phyloP scores from a whole-genome alignment of 352 stramenopile species.

The Phytophthora kernoviae region DNA sequence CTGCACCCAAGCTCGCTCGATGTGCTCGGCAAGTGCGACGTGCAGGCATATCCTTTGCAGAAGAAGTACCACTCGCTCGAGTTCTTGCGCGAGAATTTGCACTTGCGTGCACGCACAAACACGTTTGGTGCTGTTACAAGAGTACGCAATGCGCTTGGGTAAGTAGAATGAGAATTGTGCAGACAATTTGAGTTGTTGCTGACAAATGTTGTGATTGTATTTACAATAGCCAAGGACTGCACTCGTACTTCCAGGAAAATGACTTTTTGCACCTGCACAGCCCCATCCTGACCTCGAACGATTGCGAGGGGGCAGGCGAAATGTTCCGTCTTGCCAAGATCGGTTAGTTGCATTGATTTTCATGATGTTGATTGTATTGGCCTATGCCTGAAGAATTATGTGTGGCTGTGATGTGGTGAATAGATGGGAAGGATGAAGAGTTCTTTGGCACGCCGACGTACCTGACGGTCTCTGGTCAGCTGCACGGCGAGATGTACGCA shows the following conservation, averaged over 20 bases:
- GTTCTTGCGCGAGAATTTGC: conserved; percentile 96
- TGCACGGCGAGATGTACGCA: conserved; percentile 97
- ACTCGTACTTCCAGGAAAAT: conserved; percentile 79
- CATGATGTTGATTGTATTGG: background rate
- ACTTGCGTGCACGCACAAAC: conserved; percentile 97
- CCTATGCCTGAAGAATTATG: conserved; percentile 14
- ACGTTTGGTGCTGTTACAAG: conserved; percentile 95
- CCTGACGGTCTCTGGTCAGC: conserved; percentile 91
- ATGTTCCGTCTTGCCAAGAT: conserved; percentile 95
- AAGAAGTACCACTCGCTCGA: conserved; percentile 99
- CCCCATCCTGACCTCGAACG: conserved; percentile 96
- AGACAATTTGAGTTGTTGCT: conserved; percentile 2
- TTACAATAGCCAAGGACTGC: conserved; percentile 56
- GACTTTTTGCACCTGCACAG: conserved; percentile 88
- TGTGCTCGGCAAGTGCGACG: conserved; percentile 93
- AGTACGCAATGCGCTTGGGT: conserved; percentile 92
- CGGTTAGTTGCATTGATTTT: conserved; percentile 39
- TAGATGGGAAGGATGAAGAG: conserved; percentile 86
- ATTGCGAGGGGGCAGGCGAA: conserved; percentile 98
- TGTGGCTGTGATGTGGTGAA: background rate
- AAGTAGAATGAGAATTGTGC: conserved; percentile 20
- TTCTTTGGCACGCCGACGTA: conserved; percentile 96
- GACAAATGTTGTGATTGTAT: conserved; percentile 5
- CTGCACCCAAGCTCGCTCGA: conserved; percentile 83
- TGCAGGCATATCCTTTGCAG: conserved; percentile 94